A percentile compares a stretch with the other conserved stretches of the same genome.
Evolutionary conservation across 257 asterid species (phyloP).

Genomic region (Voacanga thouarsii): DNA sequence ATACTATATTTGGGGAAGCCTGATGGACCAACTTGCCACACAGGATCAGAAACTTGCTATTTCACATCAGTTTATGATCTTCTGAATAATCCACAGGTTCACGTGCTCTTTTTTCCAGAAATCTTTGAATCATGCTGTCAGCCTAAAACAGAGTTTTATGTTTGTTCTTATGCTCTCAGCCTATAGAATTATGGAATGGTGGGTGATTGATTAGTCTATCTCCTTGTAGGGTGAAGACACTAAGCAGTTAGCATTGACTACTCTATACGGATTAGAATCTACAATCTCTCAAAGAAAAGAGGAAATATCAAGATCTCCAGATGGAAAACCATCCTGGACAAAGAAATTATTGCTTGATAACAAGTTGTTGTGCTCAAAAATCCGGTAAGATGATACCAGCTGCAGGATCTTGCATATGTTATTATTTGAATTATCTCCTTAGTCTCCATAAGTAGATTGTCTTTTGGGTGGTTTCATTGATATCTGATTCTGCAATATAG

Average conservation of each 20-base stretch:
- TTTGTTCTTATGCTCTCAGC: not conserved
- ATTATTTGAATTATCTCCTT: not conserved
- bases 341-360: conserved; percentile 62
- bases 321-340: conserved; percentile 77
- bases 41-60: conserved; percentile 87
- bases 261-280: conserved; percentile 65
- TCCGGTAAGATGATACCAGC: conserved; percentile 39
- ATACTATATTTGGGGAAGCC: conserved; percentile 86
- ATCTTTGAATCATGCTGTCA: not conserved
- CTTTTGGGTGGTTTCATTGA: not conserved
- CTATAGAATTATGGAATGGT: too few relatives aligned
- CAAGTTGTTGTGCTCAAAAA: conserved; percentile 66
- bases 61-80: conserved; percentile 51
- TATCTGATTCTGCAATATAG: not conserved
- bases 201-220: conserved; percentile 3
- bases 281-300: conserved; percentile 62
- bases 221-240: conserved; percentile 44
- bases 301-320: conserved; percentile 34
- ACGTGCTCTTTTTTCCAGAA: not conserved
- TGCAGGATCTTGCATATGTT: not conserved
- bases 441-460: not conserved
- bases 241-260: conserved; percentile 48
- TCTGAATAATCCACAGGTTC: conserved; percentile 43
- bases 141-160: not conserved
- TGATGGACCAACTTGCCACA: conserved; percentile 93